These are phyloP conservation scores for Vigna nakashimae DNA, from an alignment of 306 rosid genomes.

Conservation along the genomic window DNA sequence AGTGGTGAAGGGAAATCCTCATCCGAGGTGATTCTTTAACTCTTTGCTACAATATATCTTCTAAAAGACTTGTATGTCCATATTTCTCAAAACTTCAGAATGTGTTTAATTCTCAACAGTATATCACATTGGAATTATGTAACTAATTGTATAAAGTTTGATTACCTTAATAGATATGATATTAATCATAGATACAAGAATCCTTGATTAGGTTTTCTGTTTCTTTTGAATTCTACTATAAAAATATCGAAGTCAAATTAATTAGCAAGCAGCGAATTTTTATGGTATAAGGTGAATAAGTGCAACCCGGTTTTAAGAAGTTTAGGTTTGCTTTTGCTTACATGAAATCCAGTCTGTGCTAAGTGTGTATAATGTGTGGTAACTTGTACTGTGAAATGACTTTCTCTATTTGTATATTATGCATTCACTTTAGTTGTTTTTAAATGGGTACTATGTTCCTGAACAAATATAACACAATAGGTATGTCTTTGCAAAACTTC, in stretches of 20 bases:
- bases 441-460: background rate
- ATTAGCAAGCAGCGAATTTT: background rate
- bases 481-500: background rate
- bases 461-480: slow-evolving; percentile 18
- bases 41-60: slow-evolving; percentile 30
- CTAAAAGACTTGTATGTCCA: slow-evolving; percentile 11
- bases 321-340: slow-evolving; percentile 32
- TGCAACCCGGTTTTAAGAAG: background rate
- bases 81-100: slow-evolving; percentile 1
- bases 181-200: slow-evolving; percentile 23
- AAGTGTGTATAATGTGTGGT: background rate
- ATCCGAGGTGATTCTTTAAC: slow-evolving; percentile 78
- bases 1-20: slow-evolving; percentile 98
- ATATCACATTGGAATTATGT: slow-evolving; percentile 28
- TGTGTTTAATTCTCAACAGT: slow-evolving; percentile 3
- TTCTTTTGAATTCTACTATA: slow-evolving; percentile 6
- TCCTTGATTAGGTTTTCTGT: slow-evolving; percentile 1
- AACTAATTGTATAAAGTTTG: slow-evolving; percentile 21
- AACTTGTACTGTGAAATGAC: slow-evolving; percentile 15
- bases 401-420: slow-evolving; percentile 4
- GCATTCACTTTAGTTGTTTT: background rate
- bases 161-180: slow-evolving; percentile 14
- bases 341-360: slow-evolving; percentile 17
- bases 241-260: slow-evolving; percentile 10
- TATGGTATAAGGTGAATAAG: slow-evolving; percentile 14